Percentiles rank a stretch among this genome's conserved stretches.
Conservation (phyloP, 805 yeast genomes). For the Saccharomycopsis capsularis region DNA sequence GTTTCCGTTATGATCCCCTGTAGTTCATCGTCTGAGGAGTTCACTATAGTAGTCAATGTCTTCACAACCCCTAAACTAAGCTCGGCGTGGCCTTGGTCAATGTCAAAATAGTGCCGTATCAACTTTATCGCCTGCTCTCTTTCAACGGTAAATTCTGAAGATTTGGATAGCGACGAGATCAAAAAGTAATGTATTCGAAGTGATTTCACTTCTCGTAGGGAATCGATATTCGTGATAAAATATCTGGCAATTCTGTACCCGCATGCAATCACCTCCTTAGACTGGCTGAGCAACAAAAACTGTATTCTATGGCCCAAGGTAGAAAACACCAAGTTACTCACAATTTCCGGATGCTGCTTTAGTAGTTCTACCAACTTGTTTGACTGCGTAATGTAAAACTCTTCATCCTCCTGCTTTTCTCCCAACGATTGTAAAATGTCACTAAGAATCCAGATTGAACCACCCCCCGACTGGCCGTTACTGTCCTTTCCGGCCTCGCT, state of each 20-base stretch:
- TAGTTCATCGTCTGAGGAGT: slow-evolving; percentile 45
- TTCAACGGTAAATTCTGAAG: slow-evolving; percentile 48
- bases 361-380: slow-evolving; percentile 58
- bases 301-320: slow-evolving; percentile 54
- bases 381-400: slow-evolving; percentile 48
- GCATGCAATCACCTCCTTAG: slow-evolving; percentile 59
- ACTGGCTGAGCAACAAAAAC: slow-evolving; percentile 48
- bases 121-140: slow-evolving; percentile 72
- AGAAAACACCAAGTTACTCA: slow-evolving; percentile 54
- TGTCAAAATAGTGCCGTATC: slow-evolving; percentile 52
- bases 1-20: slow-evolving; percentile 47
- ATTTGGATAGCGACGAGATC: slow-evolving; percentile 57
- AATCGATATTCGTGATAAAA: slow-evolving; percentile 46
- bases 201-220: slow-evolving; percentile 46
- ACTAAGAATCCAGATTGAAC: slow-evolving; percentile 44
- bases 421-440: slow-evolving; percentile 55
- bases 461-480: slow-evolving; percentile 21
- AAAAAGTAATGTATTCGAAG: slow-evolving; percentile 53
- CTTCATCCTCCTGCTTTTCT: slow-evolving; percentile 43
- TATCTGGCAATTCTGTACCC: slow-evolving; percentile 72
- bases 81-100: slow-evolving; percentile 45
- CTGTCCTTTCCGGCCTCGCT: not conserved
- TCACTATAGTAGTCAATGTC: slow-evolving; percentile 56
- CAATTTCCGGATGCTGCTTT: slow-evolving; percentile 49
- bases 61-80: slow-evolving; percentile 53